phyloP scores from a whole-genome alignment of 1,284 basidiomycete genomes.

The Trametes polyzona region DNA sequence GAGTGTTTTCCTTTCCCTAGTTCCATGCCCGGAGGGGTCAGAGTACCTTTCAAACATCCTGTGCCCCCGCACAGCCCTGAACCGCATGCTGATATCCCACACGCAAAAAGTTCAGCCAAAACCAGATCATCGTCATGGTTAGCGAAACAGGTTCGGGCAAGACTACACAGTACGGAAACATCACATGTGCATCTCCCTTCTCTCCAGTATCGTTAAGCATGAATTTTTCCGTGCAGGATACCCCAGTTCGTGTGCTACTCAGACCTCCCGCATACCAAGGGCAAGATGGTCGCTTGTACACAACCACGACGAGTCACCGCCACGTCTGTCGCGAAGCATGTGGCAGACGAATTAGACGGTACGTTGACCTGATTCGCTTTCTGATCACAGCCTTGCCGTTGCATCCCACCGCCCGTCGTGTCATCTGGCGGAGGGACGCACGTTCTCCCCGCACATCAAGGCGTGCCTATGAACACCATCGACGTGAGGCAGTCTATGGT shows the following conservation, averaged over 20 bases:
- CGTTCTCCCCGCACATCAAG: too few relatives aligned
- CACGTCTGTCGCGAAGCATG: constrained; percentile 98
- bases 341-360: constrained; percentile 99
- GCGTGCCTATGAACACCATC: too few relatives aligned
- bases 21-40: constrained; percentile 41
- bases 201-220: too few relatives aligned
- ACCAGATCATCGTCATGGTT: constrained; percentile 95
- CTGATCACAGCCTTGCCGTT: not conserved
- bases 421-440: too few relatives aligned
- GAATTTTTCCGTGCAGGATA: constrained; percentile 48
- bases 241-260: constrained; percentile 96
- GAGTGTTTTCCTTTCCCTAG: constrained; percentile 39
- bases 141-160: constrained; percentile 99
- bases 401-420: too few relatives aligned
- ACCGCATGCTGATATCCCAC: constrained; percentile 38
- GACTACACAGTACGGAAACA: constrained; percentile 84
- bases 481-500: too few relatives aligned
- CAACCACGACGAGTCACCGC: constrained; percentile 97
- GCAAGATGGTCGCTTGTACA: constrained; percentile 95
- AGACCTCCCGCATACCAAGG: constrained; percentile 87
- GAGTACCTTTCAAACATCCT: constrained; percentile 34
- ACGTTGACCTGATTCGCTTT: constrained; percentile 35
- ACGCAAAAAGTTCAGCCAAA: constrained; percentile 68
- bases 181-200: not conserved
- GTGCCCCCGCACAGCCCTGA: constrained; percentile 20